Base-by-base conservation (phyloP, 2,329 filamentous ascomycete species). In the Penicillium hordei region DNA sequence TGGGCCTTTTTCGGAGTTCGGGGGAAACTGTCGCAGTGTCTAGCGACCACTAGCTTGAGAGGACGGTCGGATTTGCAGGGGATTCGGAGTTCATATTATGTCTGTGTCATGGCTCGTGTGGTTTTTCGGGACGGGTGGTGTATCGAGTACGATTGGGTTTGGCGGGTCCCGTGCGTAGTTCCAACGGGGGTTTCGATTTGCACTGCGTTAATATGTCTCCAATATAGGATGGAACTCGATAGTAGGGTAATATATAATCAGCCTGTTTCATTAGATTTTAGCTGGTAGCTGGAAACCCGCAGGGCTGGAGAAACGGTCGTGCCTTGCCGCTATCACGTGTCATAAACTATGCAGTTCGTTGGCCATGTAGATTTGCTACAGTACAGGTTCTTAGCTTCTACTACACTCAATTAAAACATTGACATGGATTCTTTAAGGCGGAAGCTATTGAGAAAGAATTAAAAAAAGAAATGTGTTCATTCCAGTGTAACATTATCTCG, bases 141-240 rank as follows among this genome's bases (percentile, higher is more conserved):
- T 48, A 44, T 55, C 29, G 36, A 55, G 34, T 29, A 31, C 53
- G 53, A 56, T 56, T 44, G 52, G 52, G 52, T 43, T 56, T 51
- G 21, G 44, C 53, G 53, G 53, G 48, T 43, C 53, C 53, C 46
- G 53, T 55, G 53, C 53, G 38, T 34, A 52, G 50, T 36, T 53
- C 15, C 46, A 55, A 51, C 46, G 46, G 31, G 8, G 10, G 17
- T 25, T 25, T n/a, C 50, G 39, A 52, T 45, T 25, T 45, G 31
- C 15, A 36, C 42, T 15, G 39, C 3, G 25, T 45, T 13, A 29
- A 36, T 36, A 45, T 27, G 10, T 7, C 6, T 44, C 15, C 6
- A 31, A 33, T 34, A 44, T 23, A 17, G 29, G 10, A 17, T 25
- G 19, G 12, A 25, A 23, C 34, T 48, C 31, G 29, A 48, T 33